Evolutionary conservation across 345 rosid genomes (phyloP), one percentile per base, ranked within the genome.

Genomic region (Syzygium grande): DNA sequence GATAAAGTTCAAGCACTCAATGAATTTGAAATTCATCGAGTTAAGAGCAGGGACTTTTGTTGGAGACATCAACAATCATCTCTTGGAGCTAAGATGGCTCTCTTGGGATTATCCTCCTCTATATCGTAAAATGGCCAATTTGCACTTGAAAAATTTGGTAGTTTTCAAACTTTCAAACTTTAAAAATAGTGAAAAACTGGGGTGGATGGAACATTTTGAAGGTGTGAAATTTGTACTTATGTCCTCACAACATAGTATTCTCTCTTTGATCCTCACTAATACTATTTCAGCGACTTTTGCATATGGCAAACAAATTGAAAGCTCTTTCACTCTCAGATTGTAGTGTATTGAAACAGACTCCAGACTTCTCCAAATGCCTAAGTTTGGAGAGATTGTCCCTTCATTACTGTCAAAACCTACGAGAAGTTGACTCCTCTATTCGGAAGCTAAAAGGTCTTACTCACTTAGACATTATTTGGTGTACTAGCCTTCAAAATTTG

Each of bases 161-260:
- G 1, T 59, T 61, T 27, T 27, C 0, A 4, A 12, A 27, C 16
- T 59, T 59, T 59, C 16, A 12, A 0, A 12, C 30, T 1, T 2
- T 25, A 0, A 1, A 1, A 25, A 59, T 7, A 13, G 8, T 0
- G 1, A 59, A 0, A n/a, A 5, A 59, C 8, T 59, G 30, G 68
- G 68, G 7, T 12, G 30, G 68, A 59, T 59, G 68, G 68, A 59
- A 27, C 68, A 27, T 59, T 59, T 59, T 59, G 17, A 27, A 59
- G 68, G 68, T 27, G 7, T 12, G 68, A 27, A n/a, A 63, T 63
- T 14, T 0, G 21, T 63, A 29, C 77, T 29, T 29, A 5, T 6
- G 21, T 15, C 4, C 78, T 29, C 41, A 29, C 2, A 65, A 15
- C 41, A 65, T 7, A 14, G 41, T 65, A 29, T 15, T 29, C 22